These are phyloP conservation scores for Allium cepa DNA, from an alignment of 106 monocot species.

Conservation along the genomic window DNA sequence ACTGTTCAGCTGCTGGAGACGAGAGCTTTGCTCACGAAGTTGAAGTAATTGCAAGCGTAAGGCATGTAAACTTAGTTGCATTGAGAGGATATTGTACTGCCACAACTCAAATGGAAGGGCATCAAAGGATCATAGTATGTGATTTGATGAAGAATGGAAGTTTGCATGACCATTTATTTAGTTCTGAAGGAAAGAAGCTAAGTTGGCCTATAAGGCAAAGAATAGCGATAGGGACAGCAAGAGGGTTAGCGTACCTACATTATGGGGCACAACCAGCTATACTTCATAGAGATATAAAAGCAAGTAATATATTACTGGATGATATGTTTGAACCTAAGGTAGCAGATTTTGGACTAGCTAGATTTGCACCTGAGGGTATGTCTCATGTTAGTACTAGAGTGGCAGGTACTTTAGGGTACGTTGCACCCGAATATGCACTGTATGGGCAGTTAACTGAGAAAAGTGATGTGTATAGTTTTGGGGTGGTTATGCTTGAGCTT, in stretches of 20 bases:
- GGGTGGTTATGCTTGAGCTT: constrained; percentile 81
- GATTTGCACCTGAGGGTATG: constrained; percentile 76
- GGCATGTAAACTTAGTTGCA: constrained; percentile 77
- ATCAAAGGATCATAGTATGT: constrained; percentile 90
- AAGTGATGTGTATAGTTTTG: constrained; percentile 90
- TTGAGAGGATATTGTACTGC: constrained; percentile 83
- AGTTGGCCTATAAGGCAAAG: constrained; percentile 71
- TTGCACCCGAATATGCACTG: constrained; percentile 87
- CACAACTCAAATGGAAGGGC: constrained; percentile 57
- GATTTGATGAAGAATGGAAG: constrained; percentile 84
- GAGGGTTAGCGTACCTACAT: constrained; percentile 82
- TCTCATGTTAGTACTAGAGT: constrained; percentile 90
- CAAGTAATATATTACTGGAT: constrained; percentile 77
- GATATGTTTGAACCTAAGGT: constrained; percentile 64
- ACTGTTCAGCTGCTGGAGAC: constrained; percentile 73
- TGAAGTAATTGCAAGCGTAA: constrained; percentile 81
- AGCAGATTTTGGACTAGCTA: constrained; percentile 89
- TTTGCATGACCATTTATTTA: constrained; percentile 80
- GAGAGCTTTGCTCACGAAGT: constrained; percentile 76
- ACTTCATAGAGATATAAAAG: constrained; percentile 89
- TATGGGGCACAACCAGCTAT: constrained; percentile 63
- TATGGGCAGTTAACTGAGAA: constrained; percentile 89
- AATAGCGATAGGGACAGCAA: constrained; percentile 76
- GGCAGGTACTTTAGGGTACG: constrained; percentile 84
- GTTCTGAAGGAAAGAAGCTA: constrained; percentile 16